Evolutionary conservation across 176 grass and related monocot species (phyloP).

Genomic region (Pontederia paniculata): DNA sequence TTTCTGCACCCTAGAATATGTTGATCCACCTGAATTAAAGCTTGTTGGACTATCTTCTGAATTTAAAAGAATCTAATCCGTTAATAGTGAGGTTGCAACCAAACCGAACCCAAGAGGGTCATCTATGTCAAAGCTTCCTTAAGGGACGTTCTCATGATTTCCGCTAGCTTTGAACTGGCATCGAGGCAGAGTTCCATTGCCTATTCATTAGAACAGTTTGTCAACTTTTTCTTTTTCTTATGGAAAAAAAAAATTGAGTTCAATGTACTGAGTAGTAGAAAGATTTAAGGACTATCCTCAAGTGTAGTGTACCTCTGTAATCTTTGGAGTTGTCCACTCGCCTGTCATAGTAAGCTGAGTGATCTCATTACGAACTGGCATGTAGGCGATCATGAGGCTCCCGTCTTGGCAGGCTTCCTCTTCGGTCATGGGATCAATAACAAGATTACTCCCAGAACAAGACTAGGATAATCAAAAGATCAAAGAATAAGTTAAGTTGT

Average conservation of each 20-base stretch:
- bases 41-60: too few species aligned
- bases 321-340: slow-evolving; percentile 72
- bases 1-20: too few species aligned
- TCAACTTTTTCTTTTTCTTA: too few species aligned
- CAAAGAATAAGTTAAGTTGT: neutral
- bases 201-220: slow-evolving; percentile 32
- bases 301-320: slow-evolving; percentile 40
- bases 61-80: too few species aligned
- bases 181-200: slow-evolving; percentile 91
- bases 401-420: slow-evolving; percentile 97
- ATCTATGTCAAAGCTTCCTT: slow-evolving; percentile 41
- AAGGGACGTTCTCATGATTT: slow-evolving; percentile 62
- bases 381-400: slow-evolving; percentile 65
- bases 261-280: slow-evolving; percentile 1
- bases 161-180: slow-evolving; percentile 64
- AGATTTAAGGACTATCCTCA: neutral
- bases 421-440: slow-evolving; percentile 79
- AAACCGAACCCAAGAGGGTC: too few species aligned
- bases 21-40: too few species aligned
- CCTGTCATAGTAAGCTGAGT: slow-evolving; percentile 74
- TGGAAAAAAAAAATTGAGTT: too few species aligned
- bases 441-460: slow-evolving; percentile 71
- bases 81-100: too few species aligned
- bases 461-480: slow-evolving; percentile 31
- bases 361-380: slow-evolving; percentile 64